These are phyloP conservation scores for Glomus cerebriforme DNA, from an alignment of 192 early-diverging fungal species.

Conservation along the genomic window DNA sequence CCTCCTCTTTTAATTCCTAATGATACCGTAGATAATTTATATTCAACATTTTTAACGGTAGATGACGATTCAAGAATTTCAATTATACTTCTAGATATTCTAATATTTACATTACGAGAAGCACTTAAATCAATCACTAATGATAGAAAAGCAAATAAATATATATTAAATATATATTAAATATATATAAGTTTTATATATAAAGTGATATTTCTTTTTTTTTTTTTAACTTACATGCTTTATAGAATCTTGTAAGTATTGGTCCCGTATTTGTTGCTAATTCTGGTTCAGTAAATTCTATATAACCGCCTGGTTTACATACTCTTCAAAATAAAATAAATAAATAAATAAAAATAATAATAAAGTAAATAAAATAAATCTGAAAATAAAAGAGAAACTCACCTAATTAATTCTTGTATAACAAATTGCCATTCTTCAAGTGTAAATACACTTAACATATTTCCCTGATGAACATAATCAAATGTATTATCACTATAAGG, in stretches of 20 bases:
- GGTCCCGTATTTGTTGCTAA: not conserved
- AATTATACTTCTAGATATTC: not conserved
- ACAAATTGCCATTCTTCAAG: not conserved
- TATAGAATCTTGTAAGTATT: not conserved
- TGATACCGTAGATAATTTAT: not conserved
- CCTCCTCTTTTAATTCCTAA: not conserved
- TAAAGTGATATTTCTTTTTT: no score
- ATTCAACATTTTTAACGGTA: not conserved
- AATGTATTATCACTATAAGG: slow-evolving; percentile 15
- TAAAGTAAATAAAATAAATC: not conserved
- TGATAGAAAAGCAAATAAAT: no score
- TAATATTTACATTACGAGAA: not conserved
- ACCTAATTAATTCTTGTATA: not conserved
- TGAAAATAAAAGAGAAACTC: not conserved
- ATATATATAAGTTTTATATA: no score
- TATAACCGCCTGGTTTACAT: not conserved
- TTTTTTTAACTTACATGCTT: not conserved
- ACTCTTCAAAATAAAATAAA: not conserved
- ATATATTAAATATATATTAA: no score
- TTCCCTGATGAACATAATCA: not conserved
- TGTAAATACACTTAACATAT: not conserved
- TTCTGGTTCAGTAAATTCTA: not conserved
- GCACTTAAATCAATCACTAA: not conserved
- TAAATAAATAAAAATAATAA: no score
- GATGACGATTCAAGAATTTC: not conserved